Conservation (phyloP, 257 asterid genomes). For the Petrea volubilis region DNA sequence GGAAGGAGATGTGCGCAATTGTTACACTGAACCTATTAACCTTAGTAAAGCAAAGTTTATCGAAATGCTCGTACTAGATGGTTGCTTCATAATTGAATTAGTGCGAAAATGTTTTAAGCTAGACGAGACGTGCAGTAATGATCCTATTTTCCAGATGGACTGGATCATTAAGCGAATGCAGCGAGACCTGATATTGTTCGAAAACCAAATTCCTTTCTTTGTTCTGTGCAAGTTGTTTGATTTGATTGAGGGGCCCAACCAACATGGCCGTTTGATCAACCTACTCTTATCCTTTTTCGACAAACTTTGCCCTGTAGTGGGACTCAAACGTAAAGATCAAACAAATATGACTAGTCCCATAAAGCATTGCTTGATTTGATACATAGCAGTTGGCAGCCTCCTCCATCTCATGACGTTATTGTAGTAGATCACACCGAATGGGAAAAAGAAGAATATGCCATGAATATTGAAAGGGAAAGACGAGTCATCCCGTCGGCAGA, state of each 20-base stretch:
- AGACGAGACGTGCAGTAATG: too few species aligned
- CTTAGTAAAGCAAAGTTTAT: too few species aligned
- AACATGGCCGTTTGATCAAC: not conserved
- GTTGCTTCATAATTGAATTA: not conserved
- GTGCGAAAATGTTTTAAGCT: not conserved
- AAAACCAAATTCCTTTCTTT: slow-evolving; percentile 13
- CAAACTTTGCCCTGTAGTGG: too few species aligned
- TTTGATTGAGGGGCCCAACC: not conserved
- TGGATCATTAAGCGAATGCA: not conserved
- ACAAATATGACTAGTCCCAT: not conserved
- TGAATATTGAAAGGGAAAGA: too few species aligned
- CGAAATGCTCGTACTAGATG: too few species aligned
- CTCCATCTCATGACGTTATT: not conserved
- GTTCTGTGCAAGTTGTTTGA: slow-evolving; percentile 4
- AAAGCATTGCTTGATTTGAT: slow-evolving; percentile 2
- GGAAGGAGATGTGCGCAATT: too few species aligned
- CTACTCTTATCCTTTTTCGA: not conserved
- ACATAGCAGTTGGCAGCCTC: not conserved
- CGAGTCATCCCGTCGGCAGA: not conserved
- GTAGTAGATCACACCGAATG: not conserved
- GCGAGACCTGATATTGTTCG: not conserved
- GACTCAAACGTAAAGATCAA: not conserved
- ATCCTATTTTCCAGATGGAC: too few species aligned
- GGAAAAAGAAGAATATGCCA: too few species aligned
- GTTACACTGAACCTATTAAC: too few species aligned